Evolutionary conservation across 371 early-diverging fungal species (phyloP), one percentile per base, ranked within the genome.

Genomic region (Smittium mucronatum): DNA sequence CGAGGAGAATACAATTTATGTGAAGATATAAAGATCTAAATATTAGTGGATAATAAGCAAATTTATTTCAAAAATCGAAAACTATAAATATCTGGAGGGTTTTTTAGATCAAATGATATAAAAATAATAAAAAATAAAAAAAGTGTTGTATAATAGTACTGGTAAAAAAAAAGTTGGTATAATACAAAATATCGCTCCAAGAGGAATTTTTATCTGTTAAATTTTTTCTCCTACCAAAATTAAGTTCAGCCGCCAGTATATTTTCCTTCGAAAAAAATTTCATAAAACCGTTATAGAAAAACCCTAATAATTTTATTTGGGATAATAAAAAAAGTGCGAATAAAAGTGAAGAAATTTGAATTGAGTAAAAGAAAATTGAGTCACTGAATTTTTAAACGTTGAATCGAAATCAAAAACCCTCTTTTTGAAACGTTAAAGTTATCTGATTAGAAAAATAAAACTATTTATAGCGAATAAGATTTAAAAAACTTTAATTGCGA

Each of bases 321-420:
- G 34, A 65, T n/a, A 36, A 36, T 33, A 31, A 65, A 65, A 65
- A 65, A 65, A 65, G 32, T 34, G 36, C 32, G 65, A 31, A 65
- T 65, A 34, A 36, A 36, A 15, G 34, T 65, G 15, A 11, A 65
- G 2, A 65, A 2, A 28, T 11, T 65, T 28, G 65, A 65, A 65
- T 25, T 65, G 32, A n/a, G n/a, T 32, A 33, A 33, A n/a, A 33
- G 34, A 31, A 34, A 47, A 47, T 33, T 26, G 65, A 36, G n/a
- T 26, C n/a, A 2, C 34, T n/a, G 29, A 34, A 17, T 11, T 33
- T 31, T 34, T 31, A n/a, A n/a, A n/a, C 28, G n/a, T n/a, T 65
- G 32, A 33, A 33, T 2, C 25, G 15, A 5, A 32, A 65, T n/a
- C 36, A 36, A 65, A 33, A 34, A 34, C 65, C 28, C 15, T 65